Evolutionary conservation across 768 basidiomycete species (phyloP).

Genomic region (Tulasnella sp.): DNA sequence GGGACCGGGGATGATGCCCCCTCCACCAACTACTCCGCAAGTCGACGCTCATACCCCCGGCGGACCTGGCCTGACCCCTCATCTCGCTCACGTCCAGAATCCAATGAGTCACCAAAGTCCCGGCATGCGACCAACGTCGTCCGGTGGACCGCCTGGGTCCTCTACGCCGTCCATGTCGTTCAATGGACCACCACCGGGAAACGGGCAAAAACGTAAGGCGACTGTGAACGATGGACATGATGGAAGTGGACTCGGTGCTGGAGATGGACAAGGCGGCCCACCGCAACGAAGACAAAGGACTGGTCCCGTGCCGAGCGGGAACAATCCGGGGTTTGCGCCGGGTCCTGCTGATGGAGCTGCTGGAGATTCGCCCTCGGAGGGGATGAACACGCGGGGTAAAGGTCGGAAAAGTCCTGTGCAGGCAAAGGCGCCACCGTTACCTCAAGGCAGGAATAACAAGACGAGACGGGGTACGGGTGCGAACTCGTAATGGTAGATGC

Average conservation of each 20-base stretch:
- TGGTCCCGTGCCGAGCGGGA: not conserved
- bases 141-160: not conserved
- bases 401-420: constrained; percentile 1
- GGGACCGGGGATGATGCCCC: not conserved
- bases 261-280: not conserved
- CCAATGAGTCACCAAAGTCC: not conserved
- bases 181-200: not conserved
- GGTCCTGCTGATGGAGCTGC: not conserved
- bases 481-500: not conserved
- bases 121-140: not conserved
- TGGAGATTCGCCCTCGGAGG: not conserved
- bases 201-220: not conserved
- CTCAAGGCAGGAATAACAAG: not conserved
- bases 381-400: not conserved
- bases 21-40: not conserved
- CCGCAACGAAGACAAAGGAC: constrained; percentile 4
- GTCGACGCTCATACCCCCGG: not conserved
- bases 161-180: not conserved
- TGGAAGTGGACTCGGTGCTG: not conserved
- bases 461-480: not conserved
- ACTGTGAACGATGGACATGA: not conserved
- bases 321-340: not conserved
- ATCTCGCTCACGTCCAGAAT: not conserved
- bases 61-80: not conserved
- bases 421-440: not conserved